Evolutionary conservation across 179 eudicot genomes (phyloP), one percentile per base, ranked within the genome.

Genomic region (Spergularia azorica): DNA sequence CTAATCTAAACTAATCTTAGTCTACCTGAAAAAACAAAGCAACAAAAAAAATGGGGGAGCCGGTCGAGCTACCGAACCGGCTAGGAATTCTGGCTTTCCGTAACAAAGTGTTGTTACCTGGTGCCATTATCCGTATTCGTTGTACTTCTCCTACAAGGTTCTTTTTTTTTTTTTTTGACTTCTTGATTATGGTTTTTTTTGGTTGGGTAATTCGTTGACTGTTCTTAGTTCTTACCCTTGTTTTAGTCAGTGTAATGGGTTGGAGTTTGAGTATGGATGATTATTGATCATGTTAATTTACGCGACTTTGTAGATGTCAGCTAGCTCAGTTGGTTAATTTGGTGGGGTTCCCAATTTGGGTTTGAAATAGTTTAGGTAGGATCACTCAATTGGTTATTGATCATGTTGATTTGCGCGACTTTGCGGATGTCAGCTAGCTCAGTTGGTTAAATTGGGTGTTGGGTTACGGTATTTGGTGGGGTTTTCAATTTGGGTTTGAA

Each of bases 61-160:
- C 93, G 43, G 88, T 96, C 72, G 99, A 96, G 85, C 82, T 96
- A 11, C 99, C 99, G 8, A 86, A 81, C 77, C 91, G 98, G 43
- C 82, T 96, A 0, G 99, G 97, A 0, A 96, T 96, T 70, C 90
- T 96, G 48, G 96, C 99, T 8, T 96, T 96, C 77, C 81, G 95
- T 26, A 96, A 96, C 88, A 96, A 96, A 74, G 99, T 96, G 0
- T 83, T 96, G 76, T 86, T 96, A 79, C 99, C 99, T 9, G 99
- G 99, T 63, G 99, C 99, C 16, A 89, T 96, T 55, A 94, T 96
- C 82, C 98, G 99, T 36, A 96, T 96, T 83, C 97, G 99, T 3
- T 96, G 99, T 86, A 96, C 98, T 78, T 94, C 97, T 43, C 91
- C 94, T 18, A 94, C 93, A 91, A 96, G 99, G 99, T 95, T 17